These are phyloP conservation scores for Xylaria sp. DNA, from an alignment of 2,329 filamentous ascomycete genomes.

Conservation along the genomic window DNA sequence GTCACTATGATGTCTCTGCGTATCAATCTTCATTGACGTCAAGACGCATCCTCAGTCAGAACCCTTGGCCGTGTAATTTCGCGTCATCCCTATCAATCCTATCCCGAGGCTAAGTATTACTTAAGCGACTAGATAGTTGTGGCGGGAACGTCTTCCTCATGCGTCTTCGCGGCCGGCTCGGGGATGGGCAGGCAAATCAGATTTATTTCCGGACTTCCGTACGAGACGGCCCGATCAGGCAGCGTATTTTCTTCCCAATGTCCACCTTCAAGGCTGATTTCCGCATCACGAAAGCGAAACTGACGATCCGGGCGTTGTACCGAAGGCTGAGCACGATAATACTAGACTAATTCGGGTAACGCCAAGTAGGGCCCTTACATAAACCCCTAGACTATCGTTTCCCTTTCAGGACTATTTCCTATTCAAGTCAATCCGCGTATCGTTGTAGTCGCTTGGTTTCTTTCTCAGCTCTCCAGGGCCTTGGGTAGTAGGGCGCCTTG, in stretches of 20 bases:
- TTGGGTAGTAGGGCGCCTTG: background rate
- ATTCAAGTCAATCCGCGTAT: constrained; percentile 5
- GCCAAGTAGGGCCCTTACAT: constrained; percentile 1
- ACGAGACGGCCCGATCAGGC: constrained; percentile 6
- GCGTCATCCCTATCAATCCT: constrained; percentile 6
- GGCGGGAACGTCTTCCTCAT: background rate
- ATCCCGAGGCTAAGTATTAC: background rate
- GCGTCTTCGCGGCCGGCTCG: background rate
- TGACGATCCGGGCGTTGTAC: constrained; percentile 2
- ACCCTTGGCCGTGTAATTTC: background rate
- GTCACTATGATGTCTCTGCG: background rate
- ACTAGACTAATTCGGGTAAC: constrained; percentile 11
- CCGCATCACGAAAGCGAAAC: background rate
- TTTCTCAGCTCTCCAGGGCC: constrained; percentile 9
- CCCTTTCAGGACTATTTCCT: constrained; percentile 16
- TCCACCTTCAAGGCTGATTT: constrained; percentile 2
- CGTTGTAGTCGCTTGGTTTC: background rate
- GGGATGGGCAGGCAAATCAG: background rate
- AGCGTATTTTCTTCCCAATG: background rate
- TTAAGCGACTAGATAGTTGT: background rate
- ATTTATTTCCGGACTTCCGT: background rate
- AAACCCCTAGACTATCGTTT: background rate
- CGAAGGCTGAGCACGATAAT: constrained; percentile 14
- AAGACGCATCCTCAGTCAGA: background rate
- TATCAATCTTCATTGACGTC: constrained; percentile 1